phyloP scores from a whole-genome alignment of 257 asterid species.

The Rubia yunnanensis region DNA sequence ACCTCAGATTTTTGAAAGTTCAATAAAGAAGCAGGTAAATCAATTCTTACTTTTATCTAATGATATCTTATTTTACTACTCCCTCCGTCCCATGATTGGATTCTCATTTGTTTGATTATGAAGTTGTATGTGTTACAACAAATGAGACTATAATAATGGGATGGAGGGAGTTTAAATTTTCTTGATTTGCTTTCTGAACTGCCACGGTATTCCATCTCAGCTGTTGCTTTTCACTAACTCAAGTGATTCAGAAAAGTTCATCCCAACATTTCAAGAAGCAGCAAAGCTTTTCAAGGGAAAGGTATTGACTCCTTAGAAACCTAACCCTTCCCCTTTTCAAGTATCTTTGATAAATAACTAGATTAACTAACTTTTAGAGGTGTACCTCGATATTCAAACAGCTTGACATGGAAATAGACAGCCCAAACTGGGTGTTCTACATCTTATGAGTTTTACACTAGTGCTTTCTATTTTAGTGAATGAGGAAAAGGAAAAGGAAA shows the following conservation, averaged over 20 bases:
- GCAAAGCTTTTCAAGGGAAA: conserved; percentile 87
- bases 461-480: not conserved
- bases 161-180: not conserved
- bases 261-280: conserved; percentile 72
- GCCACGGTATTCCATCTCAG: conserved; percentile 27
- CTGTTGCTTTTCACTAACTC: conserved; percentile 73
- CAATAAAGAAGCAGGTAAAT: conserved; percentile 73
- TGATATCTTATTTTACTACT: not conserved
- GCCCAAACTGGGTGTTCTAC: not conserved
- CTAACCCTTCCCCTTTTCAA: not conserved
- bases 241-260: conserved; percentile 37
- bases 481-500: no score
- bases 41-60: not conserved
- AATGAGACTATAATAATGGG: not conserved
- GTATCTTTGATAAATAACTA: not conserved
- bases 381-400: not conserved
- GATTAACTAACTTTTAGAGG: not conserved
- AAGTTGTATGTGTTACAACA: no score
- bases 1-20: conserved; percentile 59
- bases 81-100: not conserved
- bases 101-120: not conserved
- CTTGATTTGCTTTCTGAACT: conserved; percentile 7
- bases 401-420: not conserved
- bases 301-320: conserved; percentile 31
- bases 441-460: not conserved